Evolutionary conservation across 768 basidiomycete species (phyloP).

Genomic region (Auricularia cornea): DNA sequence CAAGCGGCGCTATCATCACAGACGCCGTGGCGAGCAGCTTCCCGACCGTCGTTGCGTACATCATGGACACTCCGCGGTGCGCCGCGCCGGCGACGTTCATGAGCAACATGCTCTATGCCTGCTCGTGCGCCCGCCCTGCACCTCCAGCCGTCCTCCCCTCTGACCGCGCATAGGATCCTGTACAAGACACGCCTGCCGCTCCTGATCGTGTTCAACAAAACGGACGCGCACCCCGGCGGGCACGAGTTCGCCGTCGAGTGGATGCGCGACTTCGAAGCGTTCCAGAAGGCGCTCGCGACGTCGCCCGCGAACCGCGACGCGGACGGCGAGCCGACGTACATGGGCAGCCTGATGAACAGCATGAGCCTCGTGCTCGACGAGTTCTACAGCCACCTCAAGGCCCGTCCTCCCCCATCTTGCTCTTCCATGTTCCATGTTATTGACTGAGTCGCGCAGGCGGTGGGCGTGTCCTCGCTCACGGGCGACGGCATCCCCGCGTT

Average conservation of each 20-base stretch:
- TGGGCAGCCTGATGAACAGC: constrained; percentile 98
- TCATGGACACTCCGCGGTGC: constrained; percentile 94
- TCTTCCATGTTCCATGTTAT: no score
- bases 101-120: constrained; percentile 99
- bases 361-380: constrained; percentile 98
- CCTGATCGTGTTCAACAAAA: constrained; percentile 98
- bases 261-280: constrained; percentile 97
- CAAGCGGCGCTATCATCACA: constrained; percentile 96
- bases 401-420: constrained; percentile 24
- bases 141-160: constrained; percentile 2
- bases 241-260: constrained; percentile 92
- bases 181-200: constrained; percentile 98
- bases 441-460: constrained; percentile 52
- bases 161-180: constrained; percentile 55
- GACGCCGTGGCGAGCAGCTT: constrained; percentile 90
- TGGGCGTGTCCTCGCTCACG: constrained; percentile 93
- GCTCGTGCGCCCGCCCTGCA: constrained; percentile 50
- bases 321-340: constrained; percentile 91
- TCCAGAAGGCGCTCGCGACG: constrained; percentile 79
- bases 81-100: constrained; percentile 96
- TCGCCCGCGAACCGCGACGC: constrained; percentile 50
- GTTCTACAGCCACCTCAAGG: constrained; percentile 94
- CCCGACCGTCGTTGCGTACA: constrained; percentile 91
- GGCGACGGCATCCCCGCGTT: constrained; percentile 92
- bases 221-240: constrained; percentile 60